Evolutionary conservation across 805 yeast species (phyloP), one percentile per base, ranked within the genome.

Genomic region (Candida rishiriensis): DNA sequence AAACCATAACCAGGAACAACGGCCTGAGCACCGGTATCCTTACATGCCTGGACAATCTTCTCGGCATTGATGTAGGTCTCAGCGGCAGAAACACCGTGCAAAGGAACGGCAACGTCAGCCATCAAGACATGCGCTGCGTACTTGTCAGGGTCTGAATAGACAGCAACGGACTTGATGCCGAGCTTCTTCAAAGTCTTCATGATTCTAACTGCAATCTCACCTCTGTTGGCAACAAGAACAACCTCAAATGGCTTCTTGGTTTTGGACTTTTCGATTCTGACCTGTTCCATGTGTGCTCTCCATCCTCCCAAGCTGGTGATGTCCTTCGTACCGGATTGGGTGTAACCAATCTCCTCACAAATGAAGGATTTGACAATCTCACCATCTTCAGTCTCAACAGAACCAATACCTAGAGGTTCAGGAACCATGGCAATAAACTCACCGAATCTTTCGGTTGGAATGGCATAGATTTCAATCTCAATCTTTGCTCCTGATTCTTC

Each of bases 1-100:
- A 91, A 91, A 3, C 99, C 99, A 61, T 93, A 91, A 47, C 99
- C 99, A 6, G 99, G 99, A 51, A 93, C 85, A 51, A 91, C 89
- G n/a, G 97, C 98, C 62, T 93, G 87, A 30, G 97, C 87, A 6
- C 83, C 82, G 0, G 95, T 75, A 42, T 75, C 73, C 61, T 86
- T 87, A 40, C 97, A 96, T 9, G 96, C 97, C 32, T 74, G 72
- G 36, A 91, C 74, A 48, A 91, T 85, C 69, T 91, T 89, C 34
- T 90, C 95, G 50, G 85, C 78, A 54, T 84, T 77, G 55, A 91
- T 75, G 64, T 91, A 91, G 1, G 98, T 89, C 63, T 91, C 95
- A 17, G 96, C 89, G 15, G 97, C 95, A 30, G 90, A 78, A 1
- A 70, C 68, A 31, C 98, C 98, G 52, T 83, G 74, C 52, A 91